These are phyloP conservation scores for Pezicula radicicola DNA, from an alignment of 2,329 filamentous ascomycete genomes.

Conservation along the genomic window DNA sequence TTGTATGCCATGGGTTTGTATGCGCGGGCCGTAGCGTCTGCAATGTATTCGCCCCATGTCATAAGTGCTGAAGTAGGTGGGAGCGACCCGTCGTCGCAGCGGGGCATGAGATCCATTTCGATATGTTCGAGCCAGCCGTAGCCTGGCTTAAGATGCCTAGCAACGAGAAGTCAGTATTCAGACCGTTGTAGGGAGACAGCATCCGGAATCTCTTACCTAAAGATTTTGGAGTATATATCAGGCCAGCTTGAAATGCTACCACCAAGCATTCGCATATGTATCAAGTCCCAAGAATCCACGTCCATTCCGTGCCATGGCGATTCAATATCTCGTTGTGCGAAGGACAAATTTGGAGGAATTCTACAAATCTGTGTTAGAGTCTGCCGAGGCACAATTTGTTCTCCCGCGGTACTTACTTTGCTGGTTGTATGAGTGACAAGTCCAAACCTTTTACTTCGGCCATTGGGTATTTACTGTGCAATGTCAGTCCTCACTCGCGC, in stretches of 20 bases:
- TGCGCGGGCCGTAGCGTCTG: constrained; percentile 63
- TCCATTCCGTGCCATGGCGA: constrained; percentile 58
- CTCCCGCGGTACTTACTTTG: constrained; percentile 37
- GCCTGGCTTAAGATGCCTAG: constrained; percentile 72
- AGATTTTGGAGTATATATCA: constrained; percentile 68
- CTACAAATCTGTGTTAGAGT: constrained; percentile 37
- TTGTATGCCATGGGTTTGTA: constrained; percentile 66
- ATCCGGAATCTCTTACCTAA: constrained; percentile 46
- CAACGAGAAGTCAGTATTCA: constrained; percentile 16
- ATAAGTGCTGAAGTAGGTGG: constrained; percentile 53
- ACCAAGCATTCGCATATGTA: constrained; percentile 76
- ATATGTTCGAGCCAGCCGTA: constrained; percentile 80
- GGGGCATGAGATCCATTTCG: constrained; percentile 80
- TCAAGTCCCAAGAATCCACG: constrained; percentile 57
- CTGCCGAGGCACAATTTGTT: background rate
- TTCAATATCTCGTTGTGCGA: constrained; percentile 75
- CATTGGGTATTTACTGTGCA: constrained; percentile 46
- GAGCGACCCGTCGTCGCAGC: constrained; percentile 65
- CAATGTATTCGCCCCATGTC: constrained; percentile 68
- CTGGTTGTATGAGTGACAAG: constrained; percentile 58
- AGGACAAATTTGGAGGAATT: constrained; percentile 67
- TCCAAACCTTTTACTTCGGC: constrained; percentile 61
- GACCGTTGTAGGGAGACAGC: background rate
- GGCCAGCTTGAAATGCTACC: constrained; percentile 79
- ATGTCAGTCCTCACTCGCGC: background rate